These are phyloP conservation scores for Leccinum subgranulosum DNA, from an alignment of 768 basidiomycete genomes.

Conservation along the genomic window DNA sequence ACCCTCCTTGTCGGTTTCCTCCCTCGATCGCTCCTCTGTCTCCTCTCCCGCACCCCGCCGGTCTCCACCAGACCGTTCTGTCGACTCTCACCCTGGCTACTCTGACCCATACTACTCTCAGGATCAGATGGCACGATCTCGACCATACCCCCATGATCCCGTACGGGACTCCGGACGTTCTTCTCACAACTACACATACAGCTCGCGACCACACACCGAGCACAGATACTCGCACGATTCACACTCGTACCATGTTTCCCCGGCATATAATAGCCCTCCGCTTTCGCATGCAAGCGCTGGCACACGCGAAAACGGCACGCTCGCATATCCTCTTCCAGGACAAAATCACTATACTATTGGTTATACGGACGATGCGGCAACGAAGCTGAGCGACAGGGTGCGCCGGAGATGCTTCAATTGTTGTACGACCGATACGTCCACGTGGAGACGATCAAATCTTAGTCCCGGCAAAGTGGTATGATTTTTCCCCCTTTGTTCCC, in stretches of 20 bases:
- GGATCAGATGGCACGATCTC: slow-evolving; percentile 31
- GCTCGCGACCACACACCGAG: slow-evolving; percentile 25
- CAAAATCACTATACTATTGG: slow-evolving; percentile 39
- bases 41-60: slow-evolving; percentile 56
- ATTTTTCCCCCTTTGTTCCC: background rate
- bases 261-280: slow-evolving; percentile 26
- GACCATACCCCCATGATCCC: slow-evolving; percentile 33
- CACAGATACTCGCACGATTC: slow-evolving; percentile 34
- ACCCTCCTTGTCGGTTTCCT: slow-evolving; percentile 57
- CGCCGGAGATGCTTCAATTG: slow-evolving; percentile 81
- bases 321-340: slow-evolving; percentile 37
- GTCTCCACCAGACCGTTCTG: slow-evolving; percentile 33
- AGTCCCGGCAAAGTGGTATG: slow-evolving; percentile 76
- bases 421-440: slow-evolving; percentile 80
- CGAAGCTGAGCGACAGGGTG: slow-evolving; percentile 75
- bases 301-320: slow-evolving; percentile 26
- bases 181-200: slow-evolving; percentile 36
- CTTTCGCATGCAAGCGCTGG: slow-evolving; percentile 21
- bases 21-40: slow-evolving; percentile 56
- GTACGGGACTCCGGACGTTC: slow-evolving; percentile 31
- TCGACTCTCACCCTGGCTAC: slow-evolving; percentile 29
- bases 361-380: slow-evolving; percentile 76
- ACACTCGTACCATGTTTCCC: slow-evolving; percentile 29
- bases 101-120: slow-evolving; percentile 41
- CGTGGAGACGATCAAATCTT: slow-evolving; percentile 75